A percentile compares a stretch with the other conserved stretches of the same genome.
Conservation (phyloP, 257 asterid species). For the Lycium barbarum region DNA sequence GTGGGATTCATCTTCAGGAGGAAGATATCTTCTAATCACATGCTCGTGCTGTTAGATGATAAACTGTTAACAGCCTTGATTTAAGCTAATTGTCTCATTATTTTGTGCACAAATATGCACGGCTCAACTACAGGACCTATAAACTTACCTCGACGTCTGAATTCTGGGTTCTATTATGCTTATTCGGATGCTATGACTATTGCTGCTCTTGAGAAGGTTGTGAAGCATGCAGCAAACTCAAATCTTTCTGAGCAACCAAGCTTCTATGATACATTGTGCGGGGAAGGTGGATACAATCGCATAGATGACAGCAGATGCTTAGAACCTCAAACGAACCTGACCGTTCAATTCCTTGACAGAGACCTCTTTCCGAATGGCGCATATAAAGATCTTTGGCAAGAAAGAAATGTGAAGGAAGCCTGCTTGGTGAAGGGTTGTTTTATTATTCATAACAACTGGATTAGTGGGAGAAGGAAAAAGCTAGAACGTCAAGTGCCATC, state of each 20-base stretch:
- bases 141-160: constrained; percentile 91
- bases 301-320: constrained; percentile 68
- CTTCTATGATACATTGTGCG: constrained; percentile 85
- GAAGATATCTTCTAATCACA: constrained; percentile 25
- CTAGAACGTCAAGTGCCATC: constrained; percentile 77
- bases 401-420: constrained; percentile 54
- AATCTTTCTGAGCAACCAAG: constrained; percentile 94
- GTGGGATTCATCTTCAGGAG: constrained; percentile 20
- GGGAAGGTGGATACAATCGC: constrained; percentile 76
- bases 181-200: constrained; percentile 71
- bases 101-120: neutral
- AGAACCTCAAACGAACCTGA: constrained; percentile 71
- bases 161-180: constrained; percentile 91
- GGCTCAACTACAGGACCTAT: constrained; percentile 70
- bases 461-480: constrained; percentile 75
- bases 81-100: neutral
- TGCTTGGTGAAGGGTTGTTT: constrained; percentile 64
- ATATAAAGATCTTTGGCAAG: constrained; percentile 72
- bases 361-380: constrained; percentile 93
- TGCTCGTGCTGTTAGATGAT: neutral
- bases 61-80: neutral
- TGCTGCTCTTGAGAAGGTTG: constrained; percentile 78
- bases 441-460: constrained; percentile 86
- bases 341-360: constrained; percentile 76
- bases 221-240: constrained; percentile 74